Conservation (phyloP, 2,329 filamentous ascomycete genomes). For the Penicillium corylophilum region DNA sequence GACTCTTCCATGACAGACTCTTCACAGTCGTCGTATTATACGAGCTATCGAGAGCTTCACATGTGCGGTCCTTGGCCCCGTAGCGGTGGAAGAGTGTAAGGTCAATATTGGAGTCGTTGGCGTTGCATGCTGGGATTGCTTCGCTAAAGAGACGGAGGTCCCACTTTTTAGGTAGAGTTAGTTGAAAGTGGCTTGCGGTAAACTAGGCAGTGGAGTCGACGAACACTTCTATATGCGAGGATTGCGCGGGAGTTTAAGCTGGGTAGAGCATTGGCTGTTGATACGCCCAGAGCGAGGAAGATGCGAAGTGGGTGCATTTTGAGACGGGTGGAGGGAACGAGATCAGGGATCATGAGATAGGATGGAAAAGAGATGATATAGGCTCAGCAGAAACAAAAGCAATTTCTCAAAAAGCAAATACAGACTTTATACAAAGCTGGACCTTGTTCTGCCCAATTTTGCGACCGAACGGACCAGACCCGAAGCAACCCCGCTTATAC, state of each 20-base stretch:
- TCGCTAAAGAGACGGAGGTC: constrained; percentile 32
- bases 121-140: constrained; percentile 28
- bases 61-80: constrained; percentile 9
- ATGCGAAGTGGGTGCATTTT: constrained; percentile 5
- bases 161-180: constrained; percentile 20
- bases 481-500: no score
- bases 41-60: constrained; percentile 6
- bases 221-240: constrained; percentile 22
- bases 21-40: constrained; percentile 19
- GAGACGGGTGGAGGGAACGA: background rate
- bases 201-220: background rate
- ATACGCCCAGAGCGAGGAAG: background rate
- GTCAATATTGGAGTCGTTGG: constrained; percentile 17
- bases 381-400: background rate
- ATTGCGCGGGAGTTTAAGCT: background rate
- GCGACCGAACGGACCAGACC: background rate
- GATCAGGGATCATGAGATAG: background rate
- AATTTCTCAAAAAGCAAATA: no score
- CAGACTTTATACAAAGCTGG: no score
- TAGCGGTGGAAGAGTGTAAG: constrained; percentile 21
- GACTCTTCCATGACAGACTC: constrained; percentile 30
- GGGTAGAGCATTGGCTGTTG: constrained; percentile 4
- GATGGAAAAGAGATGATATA: background rate
- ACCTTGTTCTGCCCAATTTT: background rate
- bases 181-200: background rate